Percentiles rank a stretch among this genome's conserved stretches.
Conservation (phyloP, 1,284 basidiomycete genomes). For the Cutaneotrichosporon dermatis region DNA sequence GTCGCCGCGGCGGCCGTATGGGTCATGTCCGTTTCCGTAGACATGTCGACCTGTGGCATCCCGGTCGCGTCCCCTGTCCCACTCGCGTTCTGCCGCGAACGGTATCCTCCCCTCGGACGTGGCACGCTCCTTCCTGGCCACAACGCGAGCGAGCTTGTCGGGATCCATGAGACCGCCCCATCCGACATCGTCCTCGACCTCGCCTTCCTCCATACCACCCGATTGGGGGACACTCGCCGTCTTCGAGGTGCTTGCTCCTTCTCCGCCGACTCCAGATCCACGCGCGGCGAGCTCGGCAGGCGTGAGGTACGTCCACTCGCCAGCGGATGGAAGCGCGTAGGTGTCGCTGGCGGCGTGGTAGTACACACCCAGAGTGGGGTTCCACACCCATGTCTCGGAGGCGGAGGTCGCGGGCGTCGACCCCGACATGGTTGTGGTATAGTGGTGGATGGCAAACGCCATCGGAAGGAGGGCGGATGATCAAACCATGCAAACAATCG, state of each 20-base stretch:
- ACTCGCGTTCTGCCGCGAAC: no score
- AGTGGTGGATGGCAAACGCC: no score
- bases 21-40: neutral
- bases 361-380: slow-evolving; percentile 23
- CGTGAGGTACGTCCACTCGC: slow-evolving; percentile 29
- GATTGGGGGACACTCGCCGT: no score
- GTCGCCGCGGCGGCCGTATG: slow-evolving; percentile 2
- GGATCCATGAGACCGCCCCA: slow-evolving; percentile 47
- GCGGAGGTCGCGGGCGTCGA: neutral
- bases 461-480: no score
- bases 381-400: slow-evolving; percentile 24
- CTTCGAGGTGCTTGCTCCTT: no score
- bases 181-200: slow-evolving; percentile 44
- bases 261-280: no score
- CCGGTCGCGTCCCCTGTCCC: neutral
- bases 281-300: slow-evolving; percentile 16
- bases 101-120: no score
- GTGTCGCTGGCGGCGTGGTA: slow-evolving; percentile 25
- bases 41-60: no score
- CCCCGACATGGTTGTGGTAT: no score
- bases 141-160: slow-evolving; percentile 29
- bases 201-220: slow-evolving; percentile 33
- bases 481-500: no score
- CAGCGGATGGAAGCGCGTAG: slow-evolving; percentile 24
- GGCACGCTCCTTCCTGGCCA: slow-evolving; percentile 1